Conservation (phyloP, 78 protist genomes). For the Speleostelium caveatum region DNA sequence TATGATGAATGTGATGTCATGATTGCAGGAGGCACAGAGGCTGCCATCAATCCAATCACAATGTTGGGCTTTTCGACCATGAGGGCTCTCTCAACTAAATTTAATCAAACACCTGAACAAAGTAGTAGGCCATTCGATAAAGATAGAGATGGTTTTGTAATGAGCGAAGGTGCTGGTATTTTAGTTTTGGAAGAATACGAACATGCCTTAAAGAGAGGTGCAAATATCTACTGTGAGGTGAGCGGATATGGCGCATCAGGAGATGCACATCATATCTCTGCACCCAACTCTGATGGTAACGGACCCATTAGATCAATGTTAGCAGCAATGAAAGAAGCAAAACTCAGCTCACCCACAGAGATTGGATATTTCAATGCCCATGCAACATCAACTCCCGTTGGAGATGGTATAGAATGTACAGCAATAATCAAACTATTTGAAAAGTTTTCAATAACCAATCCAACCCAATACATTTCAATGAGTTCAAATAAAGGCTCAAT, state of each 20-base stretch:
- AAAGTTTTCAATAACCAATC: not conserved
- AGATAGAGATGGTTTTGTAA: slow-evolving; percentile 95
- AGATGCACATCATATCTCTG: slow-evolving; percentile 94
- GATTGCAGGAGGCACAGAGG: slow-evolving; percentile 96
- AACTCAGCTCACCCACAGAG: not conserved
- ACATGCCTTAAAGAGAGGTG: slow-evolving; percentile 82
- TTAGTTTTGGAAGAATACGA: slow-evolving; percentile 80
- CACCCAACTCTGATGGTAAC: slow-evolving; percentile 86
- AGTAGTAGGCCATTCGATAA: slow-evolving; percentile 93
- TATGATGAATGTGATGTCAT: slow-evolving; percentile 93
- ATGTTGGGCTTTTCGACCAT: slow-evolving; percentile 91
- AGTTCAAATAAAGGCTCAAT: slow-evolving; percentile 89
- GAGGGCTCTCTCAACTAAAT: slow-evolving; percentile 89
- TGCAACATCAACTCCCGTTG: slow-evolving; percentile 97
- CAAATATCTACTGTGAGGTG: slow-evolving; percentile 90
- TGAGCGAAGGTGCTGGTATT: slow-evolving; percentile 96
- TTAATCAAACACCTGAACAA: slow-evolving; percentile 84
- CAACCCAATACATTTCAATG: slow-evolving; percentile 1
- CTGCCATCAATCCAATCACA: slow-evolving; percentile 89
- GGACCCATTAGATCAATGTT: slow-evolving; percentile 90
- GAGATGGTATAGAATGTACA: slow-evolving; percentile 86
- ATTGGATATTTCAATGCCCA: slow-evolving; percentile 96
- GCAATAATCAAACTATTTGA: slow-evolving; percentile 75
- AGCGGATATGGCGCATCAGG: slow-evolving; percentile 79
- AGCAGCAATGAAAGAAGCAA: slow-evolving; percentile 74